Evolutionary conservation across 345 rosid species (phyloP).

Genomic region (Populus alba): DNA sequence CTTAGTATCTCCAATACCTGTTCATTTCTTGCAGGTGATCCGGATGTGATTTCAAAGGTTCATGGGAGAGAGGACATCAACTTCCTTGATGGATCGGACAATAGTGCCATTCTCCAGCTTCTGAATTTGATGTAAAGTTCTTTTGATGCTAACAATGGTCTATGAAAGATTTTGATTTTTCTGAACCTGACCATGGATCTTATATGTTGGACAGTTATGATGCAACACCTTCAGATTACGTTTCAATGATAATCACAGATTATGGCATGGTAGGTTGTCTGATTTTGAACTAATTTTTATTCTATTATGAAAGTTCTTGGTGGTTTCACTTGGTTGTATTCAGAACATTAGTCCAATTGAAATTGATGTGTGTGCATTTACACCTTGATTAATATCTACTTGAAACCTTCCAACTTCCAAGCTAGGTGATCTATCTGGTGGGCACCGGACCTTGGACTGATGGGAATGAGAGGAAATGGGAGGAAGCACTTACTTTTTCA

Average conservation of each 20-base stretch:
- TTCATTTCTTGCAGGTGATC: slow-evolving; percentile 62
- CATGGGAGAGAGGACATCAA: slow-evolving; percentile 62
- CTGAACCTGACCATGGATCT: slow-evolving; percentile 13
- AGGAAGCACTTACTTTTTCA: background rate
- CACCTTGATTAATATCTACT: background rate
- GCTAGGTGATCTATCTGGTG: background rate
- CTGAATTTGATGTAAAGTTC: slow-evolving; percentile 66
- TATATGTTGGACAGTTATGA: slow-evolving; percentile 57
- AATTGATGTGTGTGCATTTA: background rate
- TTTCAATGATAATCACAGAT: slow-evolving; percentile 87
- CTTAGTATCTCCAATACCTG: background rate
- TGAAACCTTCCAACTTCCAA: background rate
- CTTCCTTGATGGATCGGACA: slow-evolving; percentile 51
- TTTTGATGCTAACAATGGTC: background rate
- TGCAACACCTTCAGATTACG: slow-evolving; percentile 86
- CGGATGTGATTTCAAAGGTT: slow-evolving; percentile 75
- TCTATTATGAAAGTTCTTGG: background rate
- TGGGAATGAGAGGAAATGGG: background rate
- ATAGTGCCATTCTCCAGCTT: slow-evolving; percentile 68
- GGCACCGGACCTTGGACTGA: background rate
- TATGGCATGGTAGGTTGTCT: slow-evolving; percentile 83
- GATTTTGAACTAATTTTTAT: background rate
- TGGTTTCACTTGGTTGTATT: background rate
- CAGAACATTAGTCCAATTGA: background rate
- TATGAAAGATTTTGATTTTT: slow-evolving; percentile 9